A percentile compares a stretch with the other conserved stretches of the same genome.
Conservation (phyloP, 2,329 filamentous ascomycete genomes). For the Penicillium sumatraense region DNA sequence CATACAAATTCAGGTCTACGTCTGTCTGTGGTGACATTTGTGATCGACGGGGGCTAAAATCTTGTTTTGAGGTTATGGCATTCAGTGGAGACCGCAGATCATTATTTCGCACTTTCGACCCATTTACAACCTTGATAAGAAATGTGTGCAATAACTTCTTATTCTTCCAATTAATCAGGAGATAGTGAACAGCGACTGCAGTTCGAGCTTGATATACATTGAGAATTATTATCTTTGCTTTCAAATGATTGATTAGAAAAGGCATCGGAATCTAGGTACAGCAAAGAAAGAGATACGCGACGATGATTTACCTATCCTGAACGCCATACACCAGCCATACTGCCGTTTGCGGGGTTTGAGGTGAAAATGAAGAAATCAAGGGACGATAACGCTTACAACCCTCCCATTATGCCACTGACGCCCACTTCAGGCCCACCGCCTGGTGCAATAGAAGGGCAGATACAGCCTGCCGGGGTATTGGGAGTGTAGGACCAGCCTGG, state of each 20-base stretch:
- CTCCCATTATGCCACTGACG: constrained; percentile 12
- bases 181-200: too few relatives aligned
- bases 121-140: too few relatives aligned
- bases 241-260: neutral
- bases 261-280: neutral
- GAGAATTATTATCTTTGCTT: too few relatives aligned
- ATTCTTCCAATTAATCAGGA: too few relatives aligned
- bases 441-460: constrained; percentile 24
- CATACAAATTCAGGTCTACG: too few relatives aligned
- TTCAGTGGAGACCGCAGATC: too few relatives aligned
- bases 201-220: too few relatives aligned
- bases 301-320: neutral
- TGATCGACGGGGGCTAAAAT: too few relatives aligned
- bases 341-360: constrained; percentile 7
- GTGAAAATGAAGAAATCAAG: constrained; percentile 10
- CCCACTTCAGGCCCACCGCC: constrained; percentile 12
- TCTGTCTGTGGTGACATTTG: too few relatives aligned
- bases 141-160: too few relatives aligned
- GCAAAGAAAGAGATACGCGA: neutral
- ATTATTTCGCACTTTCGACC: too few relatives aligned
- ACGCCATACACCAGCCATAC: neutral
- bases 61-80: too few relatives aligned
- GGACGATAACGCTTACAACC: neutral
- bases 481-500: constrained; percentile 19
- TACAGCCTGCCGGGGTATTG: constrained; percentile 24